Percentiles rank a stretch among this genome's conserved stretches.
Evolutionary conservation across 1,284 basidiomycete species (phyloP).

Genomic region (Tetrapyrgos nigripes): DNA sequence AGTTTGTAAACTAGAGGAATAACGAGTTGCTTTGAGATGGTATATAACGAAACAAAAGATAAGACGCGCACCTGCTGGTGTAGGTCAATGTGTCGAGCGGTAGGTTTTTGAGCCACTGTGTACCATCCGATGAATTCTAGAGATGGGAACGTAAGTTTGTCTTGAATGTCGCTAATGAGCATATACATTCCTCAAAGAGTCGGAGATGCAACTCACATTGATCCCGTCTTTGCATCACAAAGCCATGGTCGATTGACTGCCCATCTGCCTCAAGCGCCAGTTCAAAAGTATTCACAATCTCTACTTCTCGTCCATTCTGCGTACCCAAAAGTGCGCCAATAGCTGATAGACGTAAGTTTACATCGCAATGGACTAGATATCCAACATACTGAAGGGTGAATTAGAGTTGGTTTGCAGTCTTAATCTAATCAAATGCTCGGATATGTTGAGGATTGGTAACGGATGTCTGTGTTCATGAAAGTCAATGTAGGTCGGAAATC

Average conservation of each 20-base stretch:
- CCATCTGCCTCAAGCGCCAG: conserved; percentile 67
- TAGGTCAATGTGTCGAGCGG: conserved; percentile 75
- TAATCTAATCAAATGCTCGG: conserved; percentile 90
- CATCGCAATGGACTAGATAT: not conserved
- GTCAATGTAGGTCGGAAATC: conserved; percentile 8
- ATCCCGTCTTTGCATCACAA: conserved; percentile 83
- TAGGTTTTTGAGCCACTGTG: conserved; percentile 79
- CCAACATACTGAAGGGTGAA: conserved; percentile 67
- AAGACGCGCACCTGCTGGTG: conserved; percentile 77
- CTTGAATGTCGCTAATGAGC: conserved; percentile 46
- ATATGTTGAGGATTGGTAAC: conserved; percentile 95
- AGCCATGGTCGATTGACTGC: conserved; percentile 77
- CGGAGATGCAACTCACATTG: conserved; percentile 71
- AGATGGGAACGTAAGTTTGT: conserved; percentile 98
- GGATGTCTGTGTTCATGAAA: conserved; percentile 85
- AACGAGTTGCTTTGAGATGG: not conserved
- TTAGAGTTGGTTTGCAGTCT: conserved; percentile 72
- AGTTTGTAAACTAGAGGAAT: conserved; percentile 63
- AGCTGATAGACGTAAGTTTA: conserved; percentile 54
- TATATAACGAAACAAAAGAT: not conserved
- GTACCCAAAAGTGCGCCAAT: conserved; percentile 95
- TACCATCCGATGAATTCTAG: conserved; percentile 99
- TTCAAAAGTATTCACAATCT: conserved; percentile 97
- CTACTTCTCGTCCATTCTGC: conserved; percentile 91
- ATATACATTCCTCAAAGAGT: conserved; percentile 5